Evolutionary conservation across 805 yeast genomes (phyloP).

Genomic region (Wickerhamomyces silvicola): DNA sequence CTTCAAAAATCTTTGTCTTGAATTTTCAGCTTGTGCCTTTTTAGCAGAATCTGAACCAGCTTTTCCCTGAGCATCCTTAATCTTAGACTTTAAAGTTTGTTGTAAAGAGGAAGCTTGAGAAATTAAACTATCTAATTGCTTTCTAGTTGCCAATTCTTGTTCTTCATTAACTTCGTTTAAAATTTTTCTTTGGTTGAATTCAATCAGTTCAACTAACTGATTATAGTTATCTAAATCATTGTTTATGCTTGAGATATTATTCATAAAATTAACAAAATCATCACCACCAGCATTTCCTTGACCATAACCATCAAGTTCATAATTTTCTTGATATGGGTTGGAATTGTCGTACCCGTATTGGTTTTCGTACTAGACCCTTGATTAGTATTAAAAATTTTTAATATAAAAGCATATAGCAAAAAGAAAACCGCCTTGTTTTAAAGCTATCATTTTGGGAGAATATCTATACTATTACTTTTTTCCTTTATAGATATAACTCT

Average conservation of each 20-base stretch:
- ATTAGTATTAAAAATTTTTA: no score
- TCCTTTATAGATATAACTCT: no score
- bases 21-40: conserved; percentile 84
- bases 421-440: no score
- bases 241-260: conserved; percentile 61
- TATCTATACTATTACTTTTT: no score
- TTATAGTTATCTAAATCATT: conserved; percentile 64
- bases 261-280: conserved; percentile 62
- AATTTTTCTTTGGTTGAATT: conserved; percentile 62
- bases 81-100: conserved; percentile 62
- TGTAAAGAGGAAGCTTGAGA: conserved; percentile 78
- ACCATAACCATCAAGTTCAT: conserved; percentile 16
- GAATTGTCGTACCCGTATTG: conserved; percentile 21
- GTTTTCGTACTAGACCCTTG: no score
- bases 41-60: conserved; percentile 72
- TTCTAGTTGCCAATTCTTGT: conserved; percentile 60
- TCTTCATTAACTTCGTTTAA: conserved; percentile 69
- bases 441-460: no score
- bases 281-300: conserved; percentile 24
- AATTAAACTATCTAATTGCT: conserved; percentile 69
- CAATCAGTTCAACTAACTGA: conserved; percentile 60
- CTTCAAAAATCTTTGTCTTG: conserved; percentile 77
- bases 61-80: conserved; percentile 68
- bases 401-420: no score
- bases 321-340: conserved; percentile 20